phyloP scores from a whole-genome alignment of 2,329 filamentous ascomycete species.

The Pseudogymnoascus sp. region DNA sequence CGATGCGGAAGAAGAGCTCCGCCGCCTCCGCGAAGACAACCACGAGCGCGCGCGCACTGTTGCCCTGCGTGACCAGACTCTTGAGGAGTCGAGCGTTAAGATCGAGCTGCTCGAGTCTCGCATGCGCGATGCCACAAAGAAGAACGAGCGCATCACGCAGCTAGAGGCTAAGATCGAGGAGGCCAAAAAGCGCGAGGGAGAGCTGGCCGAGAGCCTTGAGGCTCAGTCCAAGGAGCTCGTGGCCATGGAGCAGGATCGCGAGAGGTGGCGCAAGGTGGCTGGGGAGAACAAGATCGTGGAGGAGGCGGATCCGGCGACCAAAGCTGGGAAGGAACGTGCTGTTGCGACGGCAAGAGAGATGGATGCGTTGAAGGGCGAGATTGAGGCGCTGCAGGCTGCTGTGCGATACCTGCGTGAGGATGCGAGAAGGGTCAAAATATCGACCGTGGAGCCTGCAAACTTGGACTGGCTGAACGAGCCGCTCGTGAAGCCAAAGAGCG shows the following conservation, averaged over 20 bases:
- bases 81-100: slow-evolving; percentile 82
- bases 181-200: slow-evolving; percentile 42
- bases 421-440: slow-evolving; percentile 53
- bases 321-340: slow-evolving; percentile 57
- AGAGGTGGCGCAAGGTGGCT: slow-evolving; percentile 65
- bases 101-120: slow-evolving; percentile 87
- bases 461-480: slow-evolving; percentile 60
- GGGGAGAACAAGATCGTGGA: slow-evolving; percentile 53
- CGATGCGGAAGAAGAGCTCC: slow-evolving; percentile 79
- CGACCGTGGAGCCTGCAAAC: slow-evolving; percentile 40
- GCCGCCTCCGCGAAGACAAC: slow-evolving; percentile 71
- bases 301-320: slow-evolving; percentile 40
- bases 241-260: slow-evolving; percentile 56
- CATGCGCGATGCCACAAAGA: slow-evolving; percentile 75
- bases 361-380: slow-evolving; percentile 62
- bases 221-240: slow-evolving; percentile 61
- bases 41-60: slow-evolving; percentile 67
- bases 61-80: slow-evolving; percentile 68
- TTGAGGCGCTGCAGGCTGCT: slow-evolving; percentile 56
- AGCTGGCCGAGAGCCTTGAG: slow-evolving; percentile 57
- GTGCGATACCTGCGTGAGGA: slow-evolving; percentile 63
- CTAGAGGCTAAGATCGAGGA: slow-evolving; percentile 54
- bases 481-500: slow-evolving; percentile 37
- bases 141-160: slow-evolving; percentile 61
- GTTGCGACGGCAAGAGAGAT: slow-evolving; percentile 67